A percentile compares a stretch with the other conserved stretches of the same genome.
phyloP scores from a whole-genome alignment of 306 rosid genomes.

The Cicer cuneatum region DNA sequence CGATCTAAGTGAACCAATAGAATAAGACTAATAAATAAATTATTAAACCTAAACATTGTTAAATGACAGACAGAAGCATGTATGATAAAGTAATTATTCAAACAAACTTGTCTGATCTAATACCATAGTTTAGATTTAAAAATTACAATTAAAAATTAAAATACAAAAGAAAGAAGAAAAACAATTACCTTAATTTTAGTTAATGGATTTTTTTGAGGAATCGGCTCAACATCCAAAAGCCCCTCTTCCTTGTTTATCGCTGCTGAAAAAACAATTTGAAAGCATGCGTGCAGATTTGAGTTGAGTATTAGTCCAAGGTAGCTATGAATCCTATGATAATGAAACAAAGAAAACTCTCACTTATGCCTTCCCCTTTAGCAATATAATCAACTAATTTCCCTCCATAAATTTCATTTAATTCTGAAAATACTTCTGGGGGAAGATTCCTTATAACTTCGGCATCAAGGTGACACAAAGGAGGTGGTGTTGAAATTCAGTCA shows the following conservation, averaged over 20 bases:
- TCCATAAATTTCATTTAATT: slow-evolving; percentile 74
- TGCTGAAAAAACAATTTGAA: slow-evolving; percentile 45
- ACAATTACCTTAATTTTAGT: slow-evolving; percentile 59
- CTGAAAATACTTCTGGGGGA: slow-evolving; percentile 84
- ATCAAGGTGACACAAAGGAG: slow-evolving; percentile 83
- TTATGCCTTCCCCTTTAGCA: slow-evolving; percentile 55
- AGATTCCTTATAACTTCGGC: slow-evolving; percentile 75
- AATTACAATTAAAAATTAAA: no score
- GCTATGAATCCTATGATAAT: slow-evolving; percentile 4
- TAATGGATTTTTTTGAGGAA: slow-evolving; percentile 41
- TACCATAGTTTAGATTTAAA: neutral
- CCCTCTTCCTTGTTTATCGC: slow-evolving; percentile 47
- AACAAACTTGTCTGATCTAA: slow-evolving; percentile 28
- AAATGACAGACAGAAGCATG: slow-evolving; percentile 3
- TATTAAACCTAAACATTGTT: neutral
- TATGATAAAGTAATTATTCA: slow-evolving; percentile 13
- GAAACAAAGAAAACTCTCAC: slow-evolving; percentile 45
- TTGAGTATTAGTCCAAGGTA: slow-evolving; percentile 16
- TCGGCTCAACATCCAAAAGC: slow-evolving; percentile 39
- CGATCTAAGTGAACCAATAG: no score
- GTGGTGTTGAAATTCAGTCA: slow-evolving; percentile 56
- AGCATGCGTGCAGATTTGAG: slow-evolving; percentile 29
- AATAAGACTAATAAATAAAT: no score
- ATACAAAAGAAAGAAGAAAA: neutral
- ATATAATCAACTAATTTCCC: slow-evolving; percentile 74